Percentiles rank a stretch among this genome's conserved stretches.
Conservation (phyloP, 1,139 yeast genomes). For the Pichia sp. region DNA sequence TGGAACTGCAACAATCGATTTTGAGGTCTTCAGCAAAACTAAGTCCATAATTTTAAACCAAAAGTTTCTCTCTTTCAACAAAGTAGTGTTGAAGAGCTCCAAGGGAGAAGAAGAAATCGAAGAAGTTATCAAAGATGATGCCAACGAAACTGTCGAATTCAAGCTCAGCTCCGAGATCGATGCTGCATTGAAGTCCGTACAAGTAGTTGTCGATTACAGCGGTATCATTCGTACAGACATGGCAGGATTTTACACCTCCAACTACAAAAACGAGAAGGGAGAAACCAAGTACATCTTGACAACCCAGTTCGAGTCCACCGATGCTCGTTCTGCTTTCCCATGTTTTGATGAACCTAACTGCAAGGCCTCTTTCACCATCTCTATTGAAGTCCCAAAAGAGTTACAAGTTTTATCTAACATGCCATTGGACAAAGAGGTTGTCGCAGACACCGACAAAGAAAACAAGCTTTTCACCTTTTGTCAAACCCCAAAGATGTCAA, state of each 20-base stretch:
- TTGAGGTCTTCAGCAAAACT: conserved; percentile 35
- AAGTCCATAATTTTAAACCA: conserved; percentile 41
- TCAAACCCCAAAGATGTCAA: conserved; percentile 51
- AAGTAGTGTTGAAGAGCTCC: conserved; percentile 20
- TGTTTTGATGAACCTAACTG: conserved; percentile 84
- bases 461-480: conserved; percentile 32
- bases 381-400: conserved; percentile 54
- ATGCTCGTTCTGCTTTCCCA: conserved; percentile 88
- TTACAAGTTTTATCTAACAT: conserved; percentile 74
- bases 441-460: neutral
- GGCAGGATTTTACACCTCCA: conserved; percentile 85
- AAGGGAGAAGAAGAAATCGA: conserved; percentile 18
- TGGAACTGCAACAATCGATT: conserved; percentile 42
- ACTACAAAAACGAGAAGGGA: conserved; percentile 46
- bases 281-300: conserved; percentile 63
- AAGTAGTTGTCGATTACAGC: conserved; percentile 38
- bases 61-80: conserved; percentile 32
- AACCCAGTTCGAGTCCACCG: conserved; percentile 88
- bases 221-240: conserved; percentile 59
- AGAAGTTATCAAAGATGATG: conserved; percentile 25
- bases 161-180: conserved; percentile 39
- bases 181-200: conserved; percentile 34
- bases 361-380: conserved; percentile 72
- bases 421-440: conserved; percentile 59
- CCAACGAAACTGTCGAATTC: conserved; percentile 61